Conservation (phyloP, 768 basidiomycete species). For the Mycena crocata region DNA sequence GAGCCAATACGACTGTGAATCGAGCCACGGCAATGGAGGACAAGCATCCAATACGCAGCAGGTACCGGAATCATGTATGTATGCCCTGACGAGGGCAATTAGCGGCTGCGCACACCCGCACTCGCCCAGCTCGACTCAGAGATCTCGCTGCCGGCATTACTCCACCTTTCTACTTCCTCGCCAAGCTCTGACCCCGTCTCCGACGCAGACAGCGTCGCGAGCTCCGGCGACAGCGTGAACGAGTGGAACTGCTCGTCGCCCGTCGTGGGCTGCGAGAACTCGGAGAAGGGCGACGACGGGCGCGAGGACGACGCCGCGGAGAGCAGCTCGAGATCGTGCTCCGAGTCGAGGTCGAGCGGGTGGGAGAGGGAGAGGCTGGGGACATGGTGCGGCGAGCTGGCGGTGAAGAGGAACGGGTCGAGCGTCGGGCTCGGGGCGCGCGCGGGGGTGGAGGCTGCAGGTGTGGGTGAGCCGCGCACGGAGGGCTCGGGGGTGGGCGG, state of each 20-base stretch:
- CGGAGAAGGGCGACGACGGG: constrained; percentile 53
- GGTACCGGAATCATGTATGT: no score
- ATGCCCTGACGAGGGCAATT: no score
- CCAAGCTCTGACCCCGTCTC: constrained; percentile 10
- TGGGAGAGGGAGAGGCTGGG: constrained; percentile 57
- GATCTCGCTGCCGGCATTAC: constrained; percentile 30
- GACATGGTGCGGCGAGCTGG: constrained; percentile 38
- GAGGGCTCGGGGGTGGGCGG: constrained; percentile 30
- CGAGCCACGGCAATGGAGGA: no score
- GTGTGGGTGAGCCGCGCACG: constrained; percentile 16
- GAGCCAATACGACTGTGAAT: no score
- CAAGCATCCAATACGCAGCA: no score
- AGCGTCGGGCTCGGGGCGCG: constrained; percentile 21
- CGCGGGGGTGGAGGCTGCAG: not conserved
- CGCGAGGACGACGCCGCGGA: constrained; percentile 57
- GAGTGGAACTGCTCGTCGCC: constrained; percentile 15
- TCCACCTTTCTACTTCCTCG: constrained; percentile 27
- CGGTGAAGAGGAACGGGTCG: constrained; percentile 26
- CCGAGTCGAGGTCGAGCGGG: constrained; percentile 56
- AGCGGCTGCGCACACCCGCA: constrained; percentile 13
- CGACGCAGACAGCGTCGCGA: constrained; percentile 3
- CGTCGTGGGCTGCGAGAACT: constrained; percentile 28
- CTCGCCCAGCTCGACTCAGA: constrained; percentile 29
- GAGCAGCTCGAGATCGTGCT: constrained; percentile 56
- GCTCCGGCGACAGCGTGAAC: constrained; percentile 1